phyloP scores from a whole-genome alignment of 768 basidiomycete genomes.

The Russula sp. region DNA sequence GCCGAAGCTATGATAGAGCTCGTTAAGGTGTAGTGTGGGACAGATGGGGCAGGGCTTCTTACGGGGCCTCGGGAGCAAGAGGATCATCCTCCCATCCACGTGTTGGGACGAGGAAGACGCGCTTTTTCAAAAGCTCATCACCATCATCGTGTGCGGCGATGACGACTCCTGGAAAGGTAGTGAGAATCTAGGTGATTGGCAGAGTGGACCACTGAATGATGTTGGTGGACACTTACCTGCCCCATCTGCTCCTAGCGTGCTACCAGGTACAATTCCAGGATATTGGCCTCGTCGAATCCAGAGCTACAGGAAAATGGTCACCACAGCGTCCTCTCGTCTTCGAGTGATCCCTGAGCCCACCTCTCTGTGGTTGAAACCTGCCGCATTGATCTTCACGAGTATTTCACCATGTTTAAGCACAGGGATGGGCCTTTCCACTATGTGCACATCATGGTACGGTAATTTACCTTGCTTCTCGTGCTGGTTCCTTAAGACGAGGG shows the following conservation, averaged over 20 bases:
- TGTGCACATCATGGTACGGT: conserved; percentile 47
- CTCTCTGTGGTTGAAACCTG: conserved; percentile 72
- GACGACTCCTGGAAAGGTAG: conserved; percentile 43
- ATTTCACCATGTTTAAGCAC: conserved; percentile 49
- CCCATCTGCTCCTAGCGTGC: conserved; percentile 63
- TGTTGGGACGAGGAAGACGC: conserved; percentile 70
- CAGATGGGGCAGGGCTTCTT: conserved; percentile 10
- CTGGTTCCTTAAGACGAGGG: not conserved
- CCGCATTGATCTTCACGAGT: conserved; percentile 60
- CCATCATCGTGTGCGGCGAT: conserved; percentile 45
- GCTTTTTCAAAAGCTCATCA: conserved; percentile 52
- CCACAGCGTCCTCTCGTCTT: not conserved
- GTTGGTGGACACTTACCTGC: conserved; percentile 41
- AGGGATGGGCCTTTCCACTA: conserved; percentile 46
- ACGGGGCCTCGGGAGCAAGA: conserved; percentile 60
- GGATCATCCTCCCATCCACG: conserved; percentile 69
- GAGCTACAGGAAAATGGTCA: conserved; percentile 35
- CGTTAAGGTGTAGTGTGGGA: not conserved
- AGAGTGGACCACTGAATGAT: not conserved
- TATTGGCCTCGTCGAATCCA: conserved; percentile 70
- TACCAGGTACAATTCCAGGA: conserved; percentile 52
- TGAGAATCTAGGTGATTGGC: too few species aligned
- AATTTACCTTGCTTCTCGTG: conserved; percentile 24
- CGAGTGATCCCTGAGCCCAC: not conserved
- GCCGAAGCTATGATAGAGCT: conserved; percentile 40